Percentiles rank a stretch among this genome's conserved stretches.
These are phyloP conservation scores for Chlamydomonas sphaeroides DNA, from an alignment of 139 green algal genomes.

Conservation along the genomic window DNA sequence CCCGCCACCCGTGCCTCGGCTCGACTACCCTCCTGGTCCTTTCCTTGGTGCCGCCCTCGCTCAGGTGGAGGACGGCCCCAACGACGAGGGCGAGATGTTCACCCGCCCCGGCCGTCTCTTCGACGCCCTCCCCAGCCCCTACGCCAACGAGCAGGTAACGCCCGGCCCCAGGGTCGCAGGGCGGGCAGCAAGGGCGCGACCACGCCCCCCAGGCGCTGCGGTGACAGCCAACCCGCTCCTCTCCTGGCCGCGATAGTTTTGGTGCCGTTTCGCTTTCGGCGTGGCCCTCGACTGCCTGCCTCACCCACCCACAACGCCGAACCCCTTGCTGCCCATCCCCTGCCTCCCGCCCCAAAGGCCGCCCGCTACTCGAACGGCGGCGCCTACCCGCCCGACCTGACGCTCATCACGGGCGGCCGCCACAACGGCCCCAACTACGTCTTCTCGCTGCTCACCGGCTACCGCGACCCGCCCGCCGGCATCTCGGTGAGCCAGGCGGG, in stretches of 20 bases:
- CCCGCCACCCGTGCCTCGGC: too few species aligned
- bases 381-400: slow-evolving; percentile 98
- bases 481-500: slow-evolving; percentile 67
- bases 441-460: slow-evolving; percentile 96
- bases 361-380: slow-evolving; percentile 97
- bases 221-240: too few species aligned
- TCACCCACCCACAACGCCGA: too few species aligned
- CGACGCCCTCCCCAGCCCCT: slow-evolving; percentile 91
- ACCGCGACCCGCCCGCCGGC: slow-evolving; percentile 96
- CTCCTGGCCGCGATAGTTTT: too few species aligned
- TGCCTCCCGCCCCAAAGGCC: slow-evolving; percentile 92
- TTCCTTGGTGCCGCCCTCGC: background rate
- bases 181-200: too few species aligned
- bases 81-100: slow-evolving; percentile 99
- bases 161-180: too few species aligned
- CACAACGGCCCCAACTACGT: slow-evolving; percentile 99
- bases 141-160: slow-evolving; percentile 90
- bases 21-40: too few species aligned
- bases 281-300: too few species aligned
- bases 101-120: slow-evolving; percentile 87
- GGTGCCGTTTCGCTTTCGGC: too few species aligned
- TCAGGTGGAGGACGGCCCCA: slow-evolving; percentile 91
- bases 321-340: slow-evolving; percentile 77
- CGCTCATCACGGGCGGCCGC: slow-evolving; percentile 95
- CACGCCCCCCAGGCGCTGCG: too few species aligned